A percentile compares a stretch with the other conserved stretches of the same genome.
Conservation (phyloP, 345 rosid species). For the Lepidium didymum region DNA sequence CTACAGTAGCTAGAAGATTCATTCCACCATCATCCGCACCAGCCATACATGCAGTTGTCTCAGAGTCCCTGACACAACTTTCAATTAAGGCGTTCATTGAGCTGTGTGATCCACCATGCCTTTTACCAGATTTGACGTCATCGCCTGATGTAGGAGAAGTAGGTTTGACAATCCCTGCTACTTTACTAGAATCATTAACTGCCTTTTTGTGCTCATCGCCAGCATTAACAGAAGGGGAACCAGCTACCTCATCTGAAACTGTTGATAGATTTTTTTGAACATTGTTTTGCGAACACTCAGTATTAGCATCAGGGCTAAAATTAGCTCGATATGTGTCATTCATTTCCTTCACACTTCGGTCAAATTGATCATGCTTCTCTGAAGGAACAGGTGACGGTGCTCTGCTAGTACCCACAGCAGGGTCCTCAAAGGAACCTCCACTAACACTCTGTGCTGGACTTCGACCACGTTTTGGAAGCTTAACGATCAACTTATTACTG, state of each 20-base stretch:
- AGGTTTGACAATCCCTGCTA: conserved; percentile 36
- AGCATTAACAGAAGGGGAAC: conserved; percentile 37
- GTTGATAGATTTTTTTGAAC: conserved; percentile 47
- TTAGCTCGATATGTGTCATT: conserved; percentile 36
- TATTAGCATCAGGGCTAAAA: conserved; percentile 34
- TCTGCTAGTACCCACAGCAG: conserved; percentile 41
- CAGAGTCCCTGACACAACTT: conserved; percentile 73
- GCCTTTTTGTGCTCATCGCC: conserved; percentile 38
- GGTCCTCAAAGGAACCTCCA: conserved; percentile 71
- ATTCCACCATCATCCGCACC: conserved; percentile 83
- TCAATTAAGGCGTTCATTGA: conserved; percentile 84
- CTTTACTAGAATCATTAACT: conserved; percentile 39
- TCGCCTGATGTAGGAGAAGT: conserved; percentile 35
- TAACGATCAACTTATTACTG: conserved; percentile 63
- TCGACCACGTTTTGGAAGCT: conserved; percentile 61
- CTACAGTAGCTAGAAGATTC: conserved; percentile 94
- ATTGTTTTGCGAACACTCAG: conserved; percentile 59
- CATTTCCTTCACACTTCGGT: conserved; percentile 38
- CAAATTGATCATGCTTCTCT: conserved; percentile 56
- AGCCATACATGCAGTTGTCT: conserved; percentile 42
- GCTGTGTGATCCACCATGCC: conserved; percentile 53
- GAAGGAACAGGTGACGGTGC: conserved; percentile 51
- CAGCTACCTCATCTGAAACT: conserved; percentile 47
- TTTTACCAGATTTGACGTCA: conserved; percentile 41
- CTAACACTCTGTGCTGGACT: conserved; percentile 61